phyloP scores from a whole-genome alignment of 495 filamentous ascomycete genomes.

The Penicillium silybi region DNA sequence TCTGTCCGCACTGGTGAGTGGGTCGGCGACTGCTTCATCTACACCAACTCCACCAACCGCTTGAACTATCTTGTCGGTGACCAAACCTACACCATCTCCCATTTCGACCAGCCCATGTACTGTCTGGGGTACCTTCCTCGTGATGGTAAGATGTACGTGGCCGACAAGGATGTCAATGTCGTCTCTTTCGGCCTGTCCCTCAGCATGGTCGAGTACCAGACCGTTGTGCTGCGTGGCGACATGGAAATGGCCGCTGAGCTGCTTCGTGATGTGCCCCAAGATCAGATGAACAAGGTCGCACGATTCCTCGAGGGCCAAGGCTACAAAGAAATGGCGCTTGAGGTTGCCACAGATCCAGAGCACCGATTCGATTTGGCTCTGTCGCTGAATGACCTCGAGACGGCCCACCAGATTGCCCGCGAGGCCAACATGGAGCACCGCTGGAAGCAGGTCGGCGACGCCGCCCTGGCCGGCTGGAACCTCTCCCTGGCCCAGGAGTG shows the following conservation, averaged over 20 bases:
- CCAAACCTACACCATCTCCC: conserved; percentile 96
- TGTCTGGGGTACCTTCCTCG: conserved; percentile 91
- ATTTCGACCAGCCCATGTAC: conserved; percentile 95
- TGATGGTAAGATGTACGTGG: conserved; percentile 87
- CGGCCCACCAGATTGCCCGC: conserved; percentile 79
- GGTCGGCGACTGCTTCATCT: conserved; percentile 98
- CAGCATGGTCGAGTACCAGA: conserved; percentile 96
- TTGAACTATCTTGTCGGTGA: conserved; percentile 98
- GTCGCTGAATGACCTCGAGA: conserved; percentile 73
- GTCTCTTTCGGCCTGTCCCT: conserved; percentile 89
- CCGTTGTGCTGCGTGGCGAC: conserved; percentile 89
- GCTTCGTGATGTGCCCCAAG: conserved; percentile 73
- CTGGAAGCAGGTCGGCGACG: conserved; percentile 95
- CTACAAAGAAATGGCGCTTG: conserved; percentile 89
- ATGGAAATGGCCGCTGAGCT: conserved; percentile 88
- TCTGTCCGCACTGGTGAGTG: conserved; percentile 92
- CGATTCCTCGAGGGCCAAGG: conserved; percentile 97
- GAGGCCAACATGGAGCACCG: conserved; percentile 88
- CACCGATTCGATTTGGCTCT: conserved; percentile 95
- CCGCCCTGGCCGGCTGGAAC: conserved; percentile 83
- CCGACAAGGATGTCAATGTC: conserved; percentile 90
- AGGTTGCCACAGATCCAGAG: conserved; percentile 93
- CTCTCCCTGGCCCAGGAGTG: conserved; percentile 85
- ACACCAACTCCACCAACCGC: conserved; percentile 94
- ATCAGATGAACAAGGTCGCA: conserved; percentile 95